Evolutionary conservation across 331 rosid species (phyloP), one percentile per base, ranked within the genome.

Genomic region (Prunus yedoensis): DNA sequence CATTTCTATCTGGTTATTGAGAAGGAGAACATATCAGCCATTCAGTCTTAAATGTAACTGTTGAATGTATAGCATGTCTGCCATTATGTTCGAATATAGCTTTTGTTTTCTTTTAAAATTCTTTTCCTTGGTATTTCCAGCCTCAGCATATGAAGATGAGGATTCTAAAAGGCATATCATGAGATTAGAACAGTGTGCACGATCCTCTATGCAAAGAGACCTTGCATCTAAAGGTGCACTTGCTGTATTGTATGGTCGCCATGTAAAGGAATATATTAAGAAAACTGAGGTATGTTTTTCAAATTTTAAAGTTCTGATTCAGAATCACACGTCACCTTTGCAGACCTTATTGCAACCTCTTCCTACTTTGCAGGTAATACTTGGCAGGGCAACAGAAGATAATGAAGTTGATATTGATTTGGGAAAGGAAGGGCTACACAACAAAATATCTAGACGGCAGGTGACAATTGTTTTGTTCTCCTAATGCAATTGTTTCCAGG

Each of bases 361-460:
- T 80, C 74, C 67, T 76, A 68, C 78, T 59, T 67, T 65, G 41
- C 76, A 93, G 98, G 96, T 93, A 64, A 81, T 89, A 74, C 88
- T 93, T 81, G 98, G 98, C 65, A 83, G 98, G 86, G 85, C 88
- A 79, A 85, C 98, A 15, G 85, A 81, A 18, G 96, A 85, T 21
- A 5, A 79, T 50, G 75, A 66, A 50, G 98, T 93, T 82, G 97
- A 93, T 81, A 88, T 93, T 79, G 91, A 93, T 88, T 83, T 93
- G 81, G 83, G 91, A 66, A 84, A 78, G 86, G 91, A 88, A 82
- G 93, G 89, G 68, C 71, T 49, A 14, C 90, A 91, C 70, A 88
- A 78, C 87, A 88, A 86, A 78, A 88, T 91, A 81, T 93, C 98
- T 65, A 86, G 98, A 75, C 88, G 87, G 76, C 98, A 93, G 86